Conservation (phyloP, 2,329 filamentous ascomycete genomes). For the Dissoconium aciculare region DNA sequence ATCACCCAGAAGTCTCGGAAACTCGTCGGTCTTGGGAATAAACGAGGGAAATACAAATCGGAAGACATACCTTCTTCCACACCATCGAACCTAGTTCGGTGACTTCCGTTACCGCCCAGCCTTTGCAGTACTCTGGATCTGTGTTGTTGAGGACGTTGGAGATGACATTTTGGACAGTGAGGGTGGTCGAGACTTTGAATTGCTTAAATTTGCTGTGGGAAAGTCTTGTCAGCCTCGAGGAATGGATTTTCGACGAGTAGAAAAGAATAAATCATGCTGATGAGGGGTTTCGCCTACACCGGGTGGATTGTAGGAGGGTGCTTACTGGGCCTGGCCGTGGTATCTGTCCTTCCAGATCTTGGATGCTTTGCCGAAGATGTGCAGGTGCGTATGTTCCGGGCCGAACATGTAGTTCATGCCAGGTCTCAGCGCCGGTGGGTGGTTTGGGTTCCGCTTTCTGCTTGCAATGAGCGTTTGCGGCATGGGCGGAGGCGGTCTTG, state of each 20-base stretch:
- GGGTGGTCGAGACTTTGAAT: slow-evolving; percentile 19
- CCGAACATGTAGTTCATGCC: slow-evolving; percentile 21
- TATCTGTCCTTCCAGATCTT: slow-evolving; percentile 18
- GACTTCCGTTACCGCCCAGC: slow-evolving; percentile 22
- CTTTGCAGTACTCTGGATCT: slow-evolving; percentile 11
- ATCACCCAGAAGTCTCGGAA: not conserved
- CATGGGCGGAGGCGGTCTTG: not conserved
- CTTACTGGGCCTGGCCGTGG: slow-evolving; percentile 7
- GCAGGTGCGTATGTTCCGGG: slow-evolving; percentile 16
- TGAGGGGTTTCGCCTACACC: no score
- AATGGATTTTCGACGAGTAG: no score
- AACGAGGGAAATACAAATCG: slow-evolving; percentile 1
- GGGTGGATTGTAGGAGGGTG: not conserved
- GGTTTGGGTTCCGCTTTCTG: slow-evolving; percentile 2
- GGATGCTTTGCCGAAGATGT: slow-evolving; percentile 17
- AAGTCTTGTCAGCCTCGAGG: not conserved
- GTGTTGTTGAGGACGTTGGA: slow-evolving; percentile 17
- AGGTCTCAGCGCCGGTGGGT: slow-evolving; percentile 9
- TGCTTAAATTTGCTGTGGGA: slow-evolving; percentile 19
- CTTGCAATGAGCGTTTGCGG: slow-evolving; percentile 1
- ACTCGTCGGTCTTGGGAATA: no score
- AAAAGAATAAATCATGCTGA: no score
- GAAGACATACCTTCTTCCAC: slow-evolving; percentile 18
- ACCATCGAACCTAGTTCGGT: slow-evolving; percentile 19
- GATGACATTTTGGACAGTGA: slow-evolving; percentile 17